A percentile compares a stretch with the other conserved stretches of the same genome.
Conservation (phyloP, 176 grass and related monocot species). For the Sorghum bicolor region Sorghum_bicolor_NCBIv3 NC_012871.2:60862501-60863000, state of each 20-base stretch:
- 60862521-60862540: too few relatives aligned
- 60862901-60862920: too few relatives aligned
- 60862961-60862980: neutral
- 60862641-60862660: neutral
- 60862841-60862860: neutral
- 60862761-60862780: neutral
- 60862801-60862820: too few relatives aligned
- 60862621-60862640: too few relatives aligned
- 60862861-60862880: neutral
- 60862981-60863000: neutral
- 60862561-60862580: too few relatives aligned
- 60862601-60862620: too few relatives aligned
- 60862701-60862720: neutral
- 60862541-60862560: too few relatives aligned
- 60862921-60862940: neutral
- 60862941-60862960: neutral
- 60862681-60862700: neutral
- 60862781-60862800: neutral
- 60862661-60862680: neutral
- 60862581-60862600: too few relatives aligned
- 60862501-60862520: too few relatives aligned
- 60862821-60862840: neutral
- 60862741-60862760: neutral
- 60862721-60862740: neutral
- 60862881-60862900: neutral